Percentiles rank a stretch among this genome's conserved stretches.
These are phyloP conservation scores for Craspedostauros australis DNA, from an alignment of 108 stramenopile species.

Conservation along the genomic window DNA sequence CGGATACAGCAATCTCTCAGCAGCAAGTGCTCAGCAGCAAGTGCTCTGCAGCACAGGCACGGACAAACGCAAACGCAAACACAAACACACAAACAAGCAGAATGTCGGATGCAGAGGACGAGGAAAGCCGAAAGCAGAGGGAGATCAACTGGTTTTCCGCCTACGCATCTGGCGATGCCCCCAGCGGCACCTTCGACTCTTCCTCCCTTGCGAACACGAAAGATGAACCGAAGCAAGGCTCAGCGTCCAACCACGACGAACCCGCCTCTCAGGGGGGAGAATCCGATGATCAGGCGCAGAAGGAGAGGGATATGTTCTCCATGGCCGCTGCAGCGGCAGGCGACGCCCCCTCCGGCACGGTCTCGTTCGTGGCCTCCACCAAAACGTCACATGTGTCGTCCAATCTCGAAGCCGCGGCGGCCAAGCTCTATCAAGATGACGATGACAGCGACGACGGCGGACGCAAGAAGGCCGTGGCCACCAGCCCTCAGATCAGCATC, in stretches of 20 bases:
- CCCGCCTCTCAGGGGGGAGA: no score
- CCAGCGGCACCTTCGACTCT: conserved; percentile 11
- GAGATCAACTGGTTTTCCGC: conserved; percentile 52
- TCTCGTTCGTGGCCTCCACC: not conserved
- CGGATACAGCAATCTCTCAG: no score
- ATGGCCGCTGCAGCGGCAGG: not conserved
- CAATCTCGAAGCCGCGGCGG: not conserved
- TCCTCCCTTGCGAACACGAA: not conserved
- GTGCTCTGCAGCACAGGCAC: no score
- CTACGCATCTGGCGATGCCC: conserved; percentile 31
- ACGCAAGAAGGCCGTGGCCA: not conserved
- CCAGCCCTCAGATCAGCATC: not conserved
- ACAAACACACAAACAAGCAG: no score
- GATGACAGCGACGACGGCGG: not conserved
- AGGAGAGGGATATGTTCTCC: not conserved
- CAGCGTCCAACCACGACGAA: no score
- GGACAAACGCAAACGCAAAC: no score
- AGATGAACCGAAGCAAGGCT: not conserved
- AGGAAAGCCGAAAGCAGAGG: conserved; percentile 20
- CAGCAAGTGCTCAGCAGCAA: no score
- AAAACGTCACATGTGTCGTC: no score
- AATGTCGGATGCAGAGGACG: conserved; percentile 18
- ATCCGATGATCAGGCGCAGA: not conserved
- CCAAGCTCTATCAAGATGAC: not conserved
- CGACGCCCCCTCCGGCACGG: not conserved